Evolutionary conservation across 116 monocot species (phyloP).

Genomic region (Thalassia testudinum): DNA sequence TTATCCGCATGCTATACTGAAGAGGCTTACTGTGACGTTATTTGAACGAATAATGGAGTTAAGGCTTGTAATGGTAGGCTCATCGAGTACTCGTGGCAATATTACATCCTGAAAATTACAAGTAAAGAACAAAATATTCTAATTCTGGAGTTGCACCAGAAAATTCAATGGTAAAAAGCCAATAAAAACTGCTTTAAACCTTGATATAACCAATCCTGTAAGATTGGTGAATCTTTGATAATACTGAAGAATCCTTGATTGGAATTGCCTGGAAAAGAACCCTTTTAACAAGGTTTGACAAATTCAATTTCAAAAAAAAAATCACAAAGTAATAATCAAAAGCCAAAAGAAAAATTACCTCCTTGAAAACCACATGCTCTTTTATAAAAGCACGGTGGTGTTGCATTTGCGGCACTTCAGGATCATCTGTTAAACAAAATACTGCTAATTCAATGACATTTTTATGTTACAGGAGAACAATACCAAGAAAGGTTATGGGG

Average conservation of each 20-base stretch:
- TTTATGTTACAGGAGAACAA: neutral
- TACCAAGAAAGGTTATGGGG: neutral
- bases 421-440: conserved; percentile 51
- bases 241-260: conserved; percentile 53
- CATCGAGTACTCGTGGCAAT: conserved; percentile 69
- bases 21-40: conserved; percentile 61
- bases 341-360: conserved; percentile 25
- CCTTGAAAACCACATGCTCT: conserved; percentile 86
- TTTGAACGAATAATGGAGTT: conserved; percentile 76
- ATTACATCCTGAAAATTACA: conserved; percentile 61
- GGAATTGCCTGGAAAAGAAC: conserved; percentile 61
- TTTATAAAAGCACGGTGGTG: conserved; percentile 73
- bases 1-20: conserved; percentile 3
- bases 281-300: no score
- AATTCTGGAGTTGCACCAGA: conserved; percentile 1
- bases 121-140: neutral
- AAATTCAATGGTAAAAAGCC: neutral
- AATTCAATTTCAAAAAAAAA: no score
- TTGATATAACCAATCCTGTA: conserved; percentile 90
- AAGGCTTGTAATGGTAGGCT: conserved; percentile 55
- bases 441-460: neutral
- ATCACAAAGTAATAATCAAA: no score
- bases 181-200: conserved; percentile 23
- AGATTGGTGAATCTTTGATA: conserved; percentile 85
- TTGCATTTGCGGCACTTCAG: conserved; percentile 46